Evolutionary conservation across 2,329 filamentous ascomycete species (phyloP), one percentile per base, ranked within the genome.

Genomic region (Aspergillus eucalypticola): DNA sequence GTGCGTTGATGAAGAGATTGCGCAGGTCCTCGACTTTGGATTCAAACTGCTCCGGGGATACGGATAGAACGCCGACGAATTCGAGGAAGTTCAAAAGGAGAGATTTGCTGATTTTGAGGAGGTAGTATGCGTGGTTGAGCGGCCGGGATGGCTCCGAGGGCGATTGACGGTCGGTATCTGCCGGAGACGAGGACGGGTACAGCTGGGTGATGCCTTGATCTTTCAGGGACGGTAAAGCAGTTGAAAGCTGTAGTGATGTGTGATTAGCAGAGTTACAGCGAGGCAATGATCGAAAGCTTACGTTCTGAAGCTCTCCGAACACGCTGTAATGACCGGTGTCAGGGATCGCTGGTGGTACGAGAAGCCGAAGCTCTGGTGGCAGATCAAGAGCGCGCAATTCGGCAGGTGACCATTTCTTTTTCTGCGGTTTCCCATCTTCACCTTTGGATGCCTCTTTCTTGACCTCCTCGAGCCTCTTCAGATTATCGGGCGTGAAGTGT

Each of bases 81-180:
- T 96, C 92, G 48, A 98, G 83, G 71, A 96, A 98, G 73, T 94
- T 96, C 48, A 98, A 82, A 0, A 98, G 82, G 1, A 96, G 81
- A 3, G 90, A 94, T 72, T 96, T 96, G 63, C 90, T 87, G 29
- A 97, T 84, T 54, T 88, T 85, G 68, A 92, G 89, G 2, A 95
- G 86, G 71, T 91, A 83, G 64, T 75, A 79, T 49, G 81, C 84
- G 67, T 79, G 84, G 67, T 80, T 83, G 64, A 76, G 75, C 54
- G 78, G 81, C 71, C 68, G 79, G 38, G 75, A 62, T 41, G 71
- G 69, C 32, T 69, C 61, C 15, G 69, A 67, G 23, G 65, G 54
- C 83, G 64, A 88, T 60, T 73, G 65, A 15, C 61, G 82, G 2
- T 86, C 86, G 48, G 86, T 84, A 71, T 90, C 85, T 61, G 84